Percentiles rank a stretch among this genome's conserved stretches.
These are phyloP conservation scores for Thuja plicata DNA, from an alignment of 83 land plant species.

Conservation along the genomic window DNA sequence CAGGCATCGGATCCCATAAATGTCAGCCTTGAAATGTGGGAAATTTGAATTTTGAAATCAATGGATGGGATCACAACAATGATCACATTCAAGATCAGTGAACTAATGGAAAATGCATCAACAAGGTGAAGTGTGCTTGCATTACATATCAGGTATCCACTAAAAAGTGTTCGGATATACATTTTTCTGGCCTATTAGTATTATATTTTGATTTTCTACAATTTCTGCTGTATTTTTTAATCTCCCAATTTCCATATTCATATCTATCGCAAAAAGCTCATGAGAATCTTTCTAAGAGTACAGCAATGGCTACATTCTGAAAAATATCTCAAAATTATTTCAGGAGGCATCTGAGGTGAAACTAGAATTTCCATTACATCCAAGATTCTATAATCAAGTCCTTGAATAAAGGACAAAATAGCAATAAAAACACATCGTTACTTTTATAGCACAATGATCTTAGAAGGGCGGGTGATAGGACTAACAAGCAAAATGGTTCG, in stretches of 20 bases:
- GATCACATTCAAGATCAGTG: no score
- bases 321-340: not conserved
- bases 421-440: no score
- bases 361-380: not conserved
- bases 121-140: no score
- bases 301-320: not conserved
- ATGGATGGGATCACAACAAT: no score
- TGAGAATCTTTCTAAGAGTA: no score
- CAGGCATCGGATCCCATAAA: no score
- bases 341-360: not conserved
- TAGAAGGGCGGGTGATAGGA: not conserved
- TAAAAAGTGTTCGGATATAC: no score
- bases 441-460: not conserved
- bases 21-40: no score
- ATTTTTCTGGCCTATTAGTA: no score
- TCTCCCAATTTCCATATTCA: not conserved
- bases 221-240: not conserved
- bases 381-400: not conserved
- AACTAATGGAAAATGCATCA: no score
- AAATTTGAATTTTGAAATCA: no score
- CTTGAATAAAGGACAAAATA: not conserved
- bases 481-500: not conserved
- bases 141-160: no score
- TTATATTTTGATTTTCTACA: not conserved
- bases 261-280: not conserved